Conservation (phyloP, 2,329 filamentous ascomycete genomes). For the Amauroascus niger region DNA sequence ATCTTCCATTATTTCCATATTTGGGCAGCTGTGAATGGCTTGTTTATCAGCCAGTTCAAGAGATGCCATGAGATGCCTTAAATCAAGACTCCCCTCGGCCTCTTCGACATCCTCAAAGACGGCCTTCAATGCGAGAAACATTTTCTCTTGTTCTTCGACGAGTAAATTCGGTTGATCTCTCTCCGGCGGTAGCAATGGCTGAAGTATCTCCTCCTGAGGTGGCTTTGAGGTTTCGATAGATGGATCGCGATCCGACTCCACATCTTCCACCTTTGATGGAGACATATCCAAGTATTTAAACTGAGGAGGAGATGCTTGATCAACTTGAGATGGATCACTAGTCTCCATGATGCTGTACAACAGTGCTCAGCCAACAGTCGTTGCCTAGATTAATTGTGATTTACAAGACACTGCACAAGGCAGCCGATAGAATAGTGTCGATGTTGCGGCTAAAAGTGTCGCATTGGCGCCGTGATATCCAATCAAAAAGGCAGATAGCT, state of each 20-base stretch:
- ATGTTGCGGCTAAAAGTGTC: not conserved
- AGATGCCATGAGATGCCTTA: conserved; percentile 25
- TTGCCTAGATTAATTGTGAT: not conserved
- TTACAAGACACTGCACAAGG: not conserved
- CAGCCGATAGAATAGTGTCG: not conserved
- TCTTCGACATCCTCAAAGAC: conserved; percentile 25
- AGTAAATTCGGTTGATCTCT: conserved; percentile 18
- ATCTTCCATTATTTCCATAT: conserved; percentile 21
- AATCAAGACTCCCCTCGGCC: conserved; percentile 19
- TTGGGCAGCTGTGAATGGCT: conserved; percentile 18
- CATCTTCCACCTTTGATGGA: not conserved
- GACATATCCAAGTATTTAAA: conserved; percentile 6
- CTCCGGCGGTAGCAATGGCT: conserved; percentile 19
- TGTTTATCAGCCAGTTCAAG: conserved; percentile 25
- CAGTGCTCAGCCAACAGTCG: not conserved
- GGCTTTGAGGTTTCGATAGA: not conserved
- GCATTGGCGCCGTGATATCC: not conserved
- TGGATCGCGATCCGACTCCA: not conserved
- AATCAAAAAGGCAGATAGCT: not conserved
- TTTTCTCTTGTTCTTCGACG: conserved; percentile 25
- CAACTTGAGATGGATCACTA: not conserved
- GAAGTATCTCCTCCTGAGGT: not conserved
- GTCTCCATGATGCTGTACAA: not conserved
- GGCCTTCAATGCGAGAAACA: conserved; percentile 29
- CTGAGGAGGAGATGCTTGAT: not conserved